phyloP scores from a whole-genome alignment of 1,139 yeast genomes.

The Blastobotrys petasosporus region DNA sequence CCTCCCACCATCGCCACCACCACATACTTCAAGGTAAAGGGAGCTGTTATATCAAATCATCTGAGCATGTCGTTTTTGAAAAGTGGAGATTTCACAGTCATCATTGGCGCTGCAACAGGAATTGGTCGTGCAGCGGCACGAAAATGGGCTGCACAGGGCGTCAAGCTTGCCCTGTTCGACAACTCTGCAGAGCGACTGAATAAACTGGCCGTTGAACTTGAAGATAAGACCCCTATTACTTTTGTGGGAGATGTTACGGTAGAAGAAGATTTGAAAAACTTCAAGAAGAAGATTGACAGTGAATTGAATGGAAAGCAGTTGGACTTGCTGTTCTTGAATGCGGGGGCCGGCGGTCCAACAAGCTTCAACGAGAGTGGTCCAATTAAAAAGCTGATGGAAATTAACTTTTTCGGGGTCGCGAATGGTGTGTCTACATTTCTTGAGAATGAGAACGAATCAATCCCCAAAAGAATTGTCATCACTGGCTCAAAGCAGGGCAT shows the following conservation, averaged over 20 bases:
- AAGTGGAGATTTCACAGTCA: slow-evolving; percentile 13
- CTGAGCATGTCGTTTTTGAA: too few relatives aligned
- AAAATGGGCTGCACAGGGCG: slow-evolving; percentile 26
- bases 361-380: slow-evolving; percentile 17
- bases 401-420: slow-evolving; percentile 26
- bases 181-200: slow-evolving; percentile 17
- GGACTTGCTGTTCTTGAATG: slow-evolving; percentile 26
- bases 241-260: slow-evolving; percentile 22
- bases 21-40: too few relatives aligned
- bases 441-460: slow-evolving; percentile 19
- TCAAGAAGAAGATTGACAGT: slow-evolving; percentile 19
- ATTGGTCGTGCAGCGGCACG: slow-evolving; percentile 30
- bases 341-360: slow-evolving; percentile 22
- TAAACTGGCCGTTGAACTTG: slow-evolving; percentile 17
- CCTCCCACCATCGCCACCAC: too few relatives aligned
- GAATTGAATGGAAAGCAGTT: slow-evolving; percentile 16
- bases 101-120: slow-evolving; percentile 29
- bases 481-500: slow-evolving; percentile 31
- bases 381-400: slow-evolving; percentile 21
- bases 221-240: slow-evolving; percentile 14
- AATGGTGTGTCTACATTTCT: slow-evolving; percentile 24
- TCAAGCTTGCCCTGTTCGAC: slow-evolving; percentile 27
- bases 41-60: too few relatives aligned
- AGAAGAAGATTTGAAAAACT: slow-evolving; percentile 18
- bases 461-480: slow-evolving; percentile 20